A percentile compares a stretch with the other conserved stretches of the same genome.
Evolutionary conservation across 805 yeast genomes (phyloP).

Genomic region (Hagleromyces aurorensis): DNA sequence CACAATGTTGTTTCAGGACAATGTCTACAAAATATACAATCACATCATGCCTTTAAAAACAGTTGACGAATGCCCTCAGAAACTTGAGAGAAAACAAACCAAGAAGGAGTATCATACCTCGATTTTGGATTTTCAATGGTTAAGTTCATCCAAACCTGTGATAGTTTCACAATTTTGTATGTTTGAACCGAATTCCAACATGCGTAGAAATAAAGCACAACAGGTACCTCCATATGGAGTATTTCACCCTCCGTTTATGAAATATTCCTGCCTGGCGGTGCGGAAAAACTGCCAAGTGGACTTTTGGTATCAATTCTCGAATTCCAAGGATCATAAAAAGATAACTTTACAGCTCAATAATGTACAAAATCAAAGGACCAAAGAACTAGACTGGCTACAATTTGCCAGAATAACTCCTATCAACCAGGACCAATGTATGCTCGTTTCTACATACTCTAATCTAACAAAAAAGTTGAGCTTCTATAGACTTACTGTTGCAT

Average conservation of each 20-base stretch:
- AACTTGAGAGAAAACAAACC: slow-evolving; percentile 34
- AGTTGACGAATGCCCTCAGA: slow-evolving; percentile 29
- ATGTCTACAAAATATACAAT: slow-evolving; percentile 26
- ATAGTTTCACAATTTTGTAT: slow-evolving; percentile 28
- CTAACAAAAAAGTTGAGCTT: slow-evolving; percentile 21
- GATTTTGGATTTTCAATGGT: slow-evolving; percentile 37
- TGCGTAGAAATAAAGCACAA: slow-evolving; percentile 28
- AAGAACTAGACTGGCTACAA: slow-evolving; percentile 28
- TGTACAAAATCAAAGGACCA: slow-evolving; percentile 15
- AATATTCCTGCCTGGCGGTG: slow-evolving; percentile 30
- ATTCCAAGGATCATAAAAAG: slow-evolving; percentile 32
- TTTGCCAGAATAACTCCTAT: slow-evolving; percentile 29
- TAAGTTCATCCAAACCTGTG: slow-evolving; percentile 33
- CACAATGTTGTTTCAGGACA: slow-evolving; percentile 35
- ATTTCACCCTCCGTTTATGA: slow-evolving; percentile 32
- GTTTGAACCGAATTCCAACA: slow-evolving; percentile 21
- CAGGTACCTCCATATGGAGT: slow-evolving; percentile 30
- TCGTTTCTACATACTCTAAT: slow-evolving; percentile 25
- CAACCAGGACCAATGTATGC: slow-evolving; percentile 26
- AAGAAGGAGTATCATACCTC: slow-evolving; percentile 30
- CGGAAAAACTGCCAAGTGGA: slow-evolving; percentile 31
- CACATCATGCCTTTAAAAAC: slow-evolving; percentile 22
- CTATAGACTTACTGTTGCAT: slow-evolving; percentile 25
- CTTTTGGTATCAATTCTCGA: slow-evolving; percentile 34
- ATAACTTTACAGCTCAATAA: slow-evolving; percentile 25